A percentile compares a stretch with the other conserved stretches of the same genome.
These are phyloP conservation scores for Hypoxylon trugodes DNA, from an alignment of 495 filamentous ascomycete genomes.

Conservation along the genomic window DNA sequence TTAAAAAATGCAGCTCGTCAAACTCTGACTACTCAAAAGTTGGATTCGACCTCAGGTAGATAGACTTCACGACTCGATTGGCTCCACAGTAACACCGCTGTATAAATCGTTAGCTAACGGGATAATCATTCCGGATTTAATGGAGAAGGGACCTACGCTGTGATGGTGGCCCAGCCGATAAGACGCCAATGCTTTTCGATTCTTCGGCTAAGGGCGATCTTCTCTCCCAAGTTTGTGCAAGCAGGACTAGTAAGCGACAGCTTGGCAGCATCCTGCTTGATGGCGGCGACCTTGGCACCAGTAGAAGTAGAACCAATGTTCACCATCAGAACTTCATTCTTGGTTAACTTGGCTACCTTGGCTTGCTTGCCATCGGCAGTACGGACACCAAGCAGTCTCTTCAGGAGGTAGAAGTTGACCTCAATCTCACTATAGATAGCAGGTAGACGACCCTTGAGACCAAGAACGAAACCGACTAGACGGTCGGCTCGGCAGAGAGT, in stretches of 20 bases:
- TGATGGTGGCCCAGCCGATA: slow-evolving; percentile 96
- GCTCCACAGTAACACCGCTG: slow-evolving; percentile 53
- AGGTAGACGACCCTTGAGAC: slow-evolving; percentile 87
- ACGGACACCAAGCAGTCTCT: slow-evolving; percentile 93
- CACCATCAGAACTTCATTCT: slow-evolving; percentile 99
- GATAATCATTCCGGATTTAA: slow-evolving; percentile 12
- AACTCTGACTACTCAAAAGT: neutral
- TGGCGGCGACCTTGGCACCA: slow-evolving; percentile 91
- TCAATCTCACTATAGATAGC: slow-evolving; percentile 97
- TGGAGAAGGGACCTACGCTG: slow-evolving; percentile 41
- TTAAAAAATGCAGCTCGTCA: neutral
- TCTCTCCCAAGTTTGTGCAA: slow-evolving; percentile 66
- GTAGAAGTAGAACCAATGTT: slow-evolving; percentile 98
- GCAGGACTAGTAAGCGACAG: slow-evolving; percentile 58
- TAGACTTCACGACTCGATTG: slow-evolving; percentile 38
- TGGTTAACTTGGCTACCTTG: slow-evolving; percentile 95
- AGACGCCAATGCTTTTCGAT: slow-evolving; percentile 99
- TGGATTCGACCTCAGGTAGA: neutral
- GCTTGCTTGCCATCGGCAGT: slow-evolving; percentile 98
- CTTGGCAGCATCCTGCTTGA: slow-evolving; percentile 97
- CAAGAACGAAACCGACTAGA: slow-evolving; percentile 97
- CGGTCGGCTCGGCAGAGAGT: slow-evolving; percentile 98
- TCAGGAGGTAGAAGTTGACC: slow-evolving; percentile 98
- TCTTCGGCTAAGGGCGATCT: slow-evolving; percentile 93
- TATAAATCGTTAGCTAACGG: slow-evolving; percentile 18